Evolutionary conservation across 1,284 basidiomycete species (phyloP).

Genomic region (Ustilago curta): DNA sequence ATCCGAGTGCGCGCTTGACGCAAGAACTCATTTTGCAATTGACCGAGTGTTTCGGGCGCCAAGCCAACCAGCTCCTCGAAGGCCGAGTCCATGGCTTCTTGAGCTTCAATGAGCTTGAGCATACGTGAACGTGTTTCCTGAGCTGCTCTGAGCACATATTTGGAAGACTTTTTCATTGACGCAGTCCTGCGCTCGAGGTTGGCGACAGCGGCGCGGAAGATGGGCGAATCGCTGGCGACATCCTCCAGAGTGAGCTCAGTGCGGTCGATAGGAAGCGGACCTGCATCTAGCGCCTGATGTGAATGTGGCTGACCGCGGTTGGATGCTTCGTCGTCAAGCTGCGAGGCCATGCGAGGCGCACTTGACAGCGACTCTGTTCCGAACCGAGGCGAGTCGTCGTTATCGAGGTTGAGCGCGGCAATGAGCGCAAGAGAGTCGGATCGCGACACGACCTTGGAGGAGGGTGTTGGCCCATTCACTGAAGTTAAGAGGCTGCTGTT

Average conservation of each 20-base stretch:
- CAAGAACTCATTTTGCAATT: slow-evolving; percentile 23
- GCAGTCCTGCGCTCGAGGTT: slow-evolving; percentile 57
- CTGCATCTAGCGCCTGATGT: not conserved
- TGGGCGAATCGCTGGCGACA: slow-evolving; percentile 53
- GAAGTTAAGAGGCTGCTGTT: slow-evolving; percentile 2
- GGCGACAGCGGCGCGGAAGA: slow-evolving; percentile 56
- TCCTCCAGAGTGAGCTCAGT: slow-evolving; percentile 53
- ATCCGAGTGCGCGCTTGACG: slow-evolving; percentile 19
- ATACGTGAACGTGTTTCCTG: slow-evolving; percentile 31
- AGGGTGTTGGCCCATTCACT: not conserved
- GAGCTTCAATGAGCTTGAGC: slow-evolving; percentile 35
- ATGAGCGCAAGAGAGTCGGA: slow-evolving; percentile 38
- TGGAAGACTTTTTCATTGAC: slow-evolving; percentile 44
- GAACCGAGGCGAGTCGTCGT: slow-evolving; percentile 2
- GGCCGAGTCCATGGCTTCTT: slow-evolving; percentile 42
- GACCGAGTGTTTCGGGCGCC: slow-evolving; percentile 41
- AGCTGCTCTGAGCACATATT: slow-evolving; percentile 41
- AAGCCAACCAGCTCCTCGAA: slow-evolving; percentile 30
- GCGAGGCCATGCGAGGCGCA: not conserved
- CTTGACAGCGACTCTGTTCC: not conserved
- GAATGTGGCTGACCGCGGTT: not conserved
- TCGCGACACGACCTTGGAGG: slow-evolving; percentile 8
- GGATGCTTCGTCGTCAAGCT: not conserved
- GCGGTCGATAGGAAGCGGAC: slow-evolving; percentile 35
- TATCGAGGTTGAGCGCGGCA: slow-evolving; percentile 30